Conservation (phyloP, 352 stramenopile genomes). For the Paralagenidium karlingii region DNA sequence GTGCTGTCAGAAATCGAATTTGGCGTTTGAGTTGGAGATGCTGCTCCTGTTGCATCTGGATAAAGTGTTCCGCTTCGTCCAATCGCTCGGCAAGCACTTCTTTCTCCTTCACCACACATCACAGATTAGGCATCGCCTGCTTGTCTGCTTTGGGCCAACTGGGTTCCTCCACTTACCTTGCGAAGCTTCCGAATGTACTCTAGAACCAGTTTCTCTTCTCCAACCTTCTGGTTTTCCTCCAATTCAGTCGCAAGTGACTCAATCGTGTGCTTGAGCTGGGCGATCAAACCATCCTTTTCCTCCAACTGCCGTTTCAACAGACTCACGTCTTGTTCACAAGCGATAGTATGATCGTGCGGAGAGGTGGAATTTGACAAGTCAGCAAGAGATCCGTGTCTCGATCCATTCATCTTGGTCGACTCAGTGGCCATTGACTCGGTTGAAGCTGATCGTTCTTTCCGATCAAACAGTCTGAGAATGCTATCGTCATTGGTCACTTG, state of each 20-base stretch:
- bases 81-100: conserved; percentile 41
- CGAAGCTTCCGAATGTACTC: conserved; percentile 78
- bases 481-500: conserved; percentile 40
- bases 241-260: conserved; percentile 57
- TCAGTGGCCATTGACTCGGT: no score
- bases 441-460: no score
- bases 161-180: conserved; percentile 14
- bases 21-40: conserved; percentile 9
- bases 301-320: no score
- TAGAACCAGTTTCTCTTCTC: conserved; percentile 65
- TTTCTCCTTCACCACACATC: conserved; percentile 28
- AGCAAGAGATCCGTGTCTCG: no score
- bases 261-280: conserved; percentile 69
- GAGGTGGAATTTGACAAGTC: no score
- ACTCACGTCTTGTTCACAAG: conserved; percentile 10
- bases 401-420: no score
- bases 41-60: conserved; percentile 59
- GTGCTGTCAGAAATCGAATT: neutral
- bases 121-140: no score
- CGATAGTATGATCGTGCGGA: no score
- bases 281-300: conserved; percentile 73
- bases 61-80: conserved; percentile 67
- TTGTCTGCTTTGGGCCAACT: neutral
- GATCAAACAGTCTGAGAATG: conserved; percentile 22
- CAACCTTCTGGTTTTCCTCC: conserved; percentile 65